These are phyloP conservation scores for Yarrowia galli DNA, from an alignment of 1,139 yeast species.

Conservation along the genomic window DNA sequence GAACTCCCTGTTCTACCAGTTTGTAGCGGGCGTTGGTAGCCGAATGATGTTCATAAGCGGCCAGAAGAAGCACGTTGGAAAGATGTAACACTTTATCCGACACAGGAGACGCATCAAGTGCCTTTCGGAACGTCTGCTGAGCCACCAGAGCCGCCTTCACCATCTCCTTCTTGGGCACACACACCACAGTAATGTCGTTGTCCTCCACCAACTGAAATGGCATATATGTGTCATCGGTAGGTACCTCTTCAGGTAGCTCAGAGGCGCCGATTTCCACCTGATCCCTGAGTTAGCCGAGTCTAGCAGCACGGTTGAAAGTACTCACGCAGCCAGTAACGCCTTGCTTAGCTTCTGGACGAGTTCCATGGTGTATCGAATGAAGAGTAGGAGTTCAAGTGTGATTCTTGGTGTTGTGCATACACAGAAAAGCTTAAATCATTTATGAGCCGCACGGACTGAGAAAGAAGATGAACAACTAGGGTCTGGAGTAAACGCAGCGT, in stretches of 20 bases:
- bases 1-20: background rate
- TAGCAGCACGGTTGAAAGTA: background rate
- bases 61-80: constrained; percentile 14
- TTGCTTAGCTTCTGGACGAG: constrained; percentile 9
- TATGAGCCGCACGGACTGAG: no score
- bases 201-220: constrained; percentile 13
- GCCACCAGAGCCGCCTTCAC: constrained; percentile 15
- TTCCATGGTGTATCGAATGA: constrained; percentile 9
- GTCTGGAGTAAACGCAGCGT: no score
- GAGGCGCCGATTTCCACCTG: constrained; percentile 17
- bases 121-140: background rate
- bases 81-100: background rate
- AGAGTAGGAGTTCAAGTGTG: background rate
- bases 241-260: constrained; percentile 7
- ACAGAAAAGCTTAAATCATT: no score
- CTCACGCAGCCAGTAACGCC: constrained; percentile 15
- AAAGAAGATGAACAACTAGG: no score
- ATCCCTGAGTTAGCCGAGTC: constrained; percentile 12
- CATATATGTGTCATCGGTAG: background rate
- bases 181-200: background rate
- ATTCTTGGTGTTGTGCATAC: no score
- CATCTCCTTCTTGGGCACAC: constrained; percentile 29
- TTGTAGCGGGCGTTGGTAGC: constrained; percentile 2
- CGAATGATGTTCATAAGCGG: constrained; percentile 18
- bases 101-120: background rate